Conservation (phyloP, 2,329 filamentous ascomycete genomes). For the Coniochaeta hoffmannii region DNA sequence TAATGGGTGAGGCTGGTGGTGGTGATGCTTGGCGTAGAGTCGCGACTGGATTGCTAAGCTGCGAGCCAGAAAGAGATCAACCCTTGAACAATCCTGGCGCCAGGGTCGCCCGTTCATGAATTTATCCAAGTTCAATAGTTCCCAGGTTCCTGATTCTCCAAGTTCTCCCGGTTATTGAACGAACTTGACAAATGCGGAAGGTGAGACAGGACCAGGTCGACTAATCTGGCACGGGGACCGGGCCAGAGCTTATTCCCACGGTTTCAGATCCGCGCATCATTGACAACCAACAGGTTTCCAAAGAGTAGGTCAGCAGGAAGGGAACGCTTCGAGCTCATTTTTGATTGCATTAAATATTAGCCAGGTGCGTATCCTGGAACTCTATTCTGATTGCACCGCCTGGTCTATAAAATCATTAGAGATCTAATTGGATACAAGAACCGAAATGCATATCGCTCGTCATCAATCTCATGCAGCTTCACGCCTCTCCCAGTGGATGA, state of each 20-base stretch:
- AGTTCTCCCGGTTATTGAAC: too few species aligned
- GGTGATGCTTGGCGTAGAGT: slow-evolving; percentile 2
- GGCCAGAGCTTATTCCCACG: too few species aligned
- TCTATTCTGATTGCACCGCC: background rate
- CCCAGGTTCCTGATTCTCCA: too few species aligned
- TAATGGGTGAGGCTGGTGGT: background rate
- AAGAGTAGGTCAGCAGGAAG: too few species aligned
- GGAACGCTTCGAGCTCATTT: background rate
- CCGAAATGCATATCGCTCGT: background rate
- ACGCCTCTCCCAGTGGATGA: slow-evolving; percentile 69
- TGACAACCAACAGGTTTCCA: too few species aligned
- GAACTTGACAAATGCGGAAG: too few species aligned
- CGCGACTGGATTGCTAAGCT: background rate
- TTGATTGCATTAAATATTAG: background rate
- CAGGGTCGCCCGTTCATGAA: too few species aligned
- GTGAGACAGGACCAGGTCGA: too few species aligned
- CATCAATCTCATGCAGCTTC: slow-evolving; percentile 25
- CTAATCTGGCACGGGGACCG: too few species aligned
- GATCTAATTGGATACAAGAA: background rate
- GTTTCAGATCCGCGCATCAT: too few species aligned
- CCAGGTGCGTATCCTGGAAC: background rate
- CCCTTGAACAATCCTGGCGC: too few species aligned
- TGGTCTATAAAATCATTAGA: background rate
- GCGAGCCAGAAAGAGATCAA: background rate
- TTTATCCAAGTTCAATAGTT: too few species aligned